A percentile compares a stretch with the other conserved stretches of the same genome.
Conservation (phyloP, 805 yeast genomes). For the Deakozyma indianensis region DNA sequence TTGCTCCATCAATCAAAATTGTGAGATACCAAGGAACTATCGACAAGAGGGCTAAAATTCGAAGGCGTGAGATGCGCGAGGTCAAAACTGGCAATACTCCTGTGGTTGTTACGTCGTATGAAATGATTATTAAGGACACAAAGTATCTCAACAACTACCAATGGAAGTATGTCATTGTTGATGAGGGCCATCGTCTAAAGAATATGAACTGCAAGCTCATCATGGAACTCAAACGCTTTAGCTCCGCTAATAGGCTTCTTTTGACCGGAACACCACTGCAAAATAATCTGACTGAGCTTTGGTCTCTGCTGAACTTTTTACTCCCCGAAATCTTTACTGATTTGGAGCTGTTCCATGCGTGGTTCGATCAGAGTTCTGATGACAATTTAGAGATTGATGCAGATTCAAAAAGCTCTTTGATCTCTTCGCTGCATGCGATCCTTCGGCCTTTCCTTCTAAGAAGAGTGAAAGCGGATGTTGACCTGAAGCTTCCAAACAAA, state of each 20-base stretch:
- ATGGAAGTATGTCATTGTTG: conserved; percentile 84
- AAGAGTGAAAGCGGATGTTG: conserved; percentile 62
- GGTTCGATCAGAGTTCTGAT: conserved; percentile 60
- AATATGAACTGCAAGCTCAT: conserved; percentile 70
- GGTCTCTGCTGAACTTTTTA: conserved; percentile 85
- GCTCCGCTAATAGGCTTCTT: conserved; percentile 49
- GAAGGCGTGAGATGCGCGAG: conserved; percentile 15
- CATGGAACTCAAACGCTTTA: conserved; percentile 49
- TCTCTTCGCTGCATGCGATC: conserved; percentile 72
- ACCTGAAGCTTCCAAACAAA: conserved; percentile 65
- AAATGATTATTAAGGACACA: conserved; percentile 59
- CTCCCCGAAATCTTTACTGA: conserved; percentile 90
- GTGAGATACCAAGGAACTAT: conserved; percentile 50
- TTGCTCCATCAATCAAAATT: conserved; percentile 57
- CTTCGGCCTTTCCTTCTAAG: conserved; percentile 78
- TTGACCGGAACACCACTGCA: conserved; percentile 96
- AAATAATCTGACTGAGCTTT: conserved; percentile 75
- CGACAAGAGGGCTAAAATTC: conserved; percentile 34
- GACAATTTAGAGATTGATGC: conserved; percentile 31
- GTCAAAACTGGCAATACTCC: conserved; percentile 19
- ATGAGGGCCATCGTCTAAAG: conserved; percentile 90
- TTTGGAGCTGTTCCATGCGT: conserved; percentile 73
- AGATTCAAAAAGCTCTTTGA: conserved; percentile 44
- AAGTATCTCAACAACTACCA: conserved; percentile 32
- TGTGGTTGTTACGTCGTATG: conserved; percentile 71